phyloP scores from a whole-genome alignment of 2,329 filamentous ascomycete genomes.

The Paramyrothecium roridum region DNA sequence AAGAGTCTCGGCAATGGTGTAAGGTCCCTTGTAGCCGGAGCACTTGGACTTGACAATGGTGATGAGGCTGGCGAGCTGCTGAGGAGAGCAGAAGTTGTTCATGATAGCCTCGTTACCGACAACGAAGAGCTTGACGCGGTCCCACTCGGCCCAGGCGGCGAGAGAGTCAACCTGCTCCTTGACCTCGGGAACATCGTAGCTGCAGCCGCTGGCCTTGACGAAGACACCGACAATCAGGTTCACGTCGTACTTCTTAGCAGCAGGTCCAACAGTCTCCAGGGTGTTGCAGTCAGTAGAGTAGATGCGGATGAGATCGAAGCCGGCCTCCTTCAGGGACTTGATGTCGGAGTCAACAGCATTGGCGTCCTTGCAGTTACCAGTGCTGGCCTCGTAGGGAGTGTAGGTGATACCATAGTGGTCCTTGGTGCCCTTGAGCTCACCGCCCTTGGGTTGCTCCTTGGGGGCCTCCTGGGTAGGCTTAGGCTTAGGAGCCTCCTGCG shows the following conservation, averaged over 20 bases:
- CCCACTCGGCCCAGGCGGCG: conserved; percentile 69
- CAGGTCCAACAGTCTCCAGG: conserved; percentile 70
- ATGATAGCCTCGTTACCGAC: conserved; percentile 91
- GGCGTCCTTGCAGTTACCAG: conserved; percentile 62
- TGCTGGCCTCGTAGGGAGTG: conserved; percentile 63
- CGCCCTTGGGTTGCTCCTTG: conserved; percentile 18
- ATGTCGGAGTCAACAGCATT: conserved; percentile 59
- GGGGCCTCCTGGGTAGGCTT: conserved; percentile 11
- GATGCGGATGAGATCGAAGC: conserved; percentile 71
- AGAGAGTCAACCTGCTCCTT: conserved; percentile 73
- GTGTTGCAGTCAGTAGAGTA: conserved; percentile 92
- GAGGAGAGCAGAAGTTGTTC: conserved; percentile 63
- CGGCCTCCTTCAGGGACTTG: conserved; percentile 56
- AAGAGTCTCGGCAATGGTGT: conserved; percentile 86
- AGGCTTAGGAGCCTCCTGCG: conserved; percentile 13
- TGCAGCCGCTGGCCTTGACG: conserved; percentile 65
- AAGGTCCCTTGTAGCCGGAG: conserved; percentile 69
- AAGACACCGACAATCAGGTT: conserved; percentile 86
- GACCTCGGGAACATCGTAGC: conserved; percentile 57
- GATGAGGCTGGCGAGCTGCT: conserved; percentile 70
- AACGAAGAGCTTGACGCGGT: conserved; percentile 73
- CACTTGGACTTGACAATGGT: conserved; percentile 61
- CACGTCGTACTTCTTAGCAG: conserved; percentile 63
- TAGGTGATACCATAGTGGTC: conserved; percentile 75
- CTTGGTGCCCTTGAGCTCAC: conserved; percentile 36